phyloP scores from a whole-genome alignment of 2,329 filamentous ascomycete species.

The Sclerotinia borealis region DNA sequence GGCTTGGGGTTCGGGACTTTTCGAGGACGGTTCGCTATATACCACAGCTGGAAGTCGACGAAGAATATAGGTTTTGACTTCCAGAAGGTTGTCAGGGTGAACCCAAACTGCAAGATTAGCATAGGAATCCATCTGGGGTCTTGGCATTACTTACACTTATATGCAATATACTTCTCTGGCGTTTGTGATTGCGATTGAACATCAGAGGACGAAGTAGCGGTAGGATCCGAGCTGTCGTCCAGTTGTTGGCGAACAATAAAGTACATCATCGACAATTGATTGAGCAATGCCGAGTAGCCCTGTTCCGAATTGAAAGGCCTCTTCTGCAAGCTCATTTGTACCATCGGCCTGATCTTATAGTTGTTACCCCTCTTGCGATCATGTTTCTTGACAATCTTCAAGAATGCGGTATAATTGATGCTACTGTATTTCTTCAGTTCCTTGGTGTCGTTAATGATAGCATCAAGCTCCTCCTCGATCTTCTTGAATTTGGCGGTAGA shows the following conservation, averaged over 20 bases:
- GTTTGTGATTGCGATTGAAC: slow-evolving; percentile 52
- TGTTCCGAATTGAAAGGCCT: slow-evolving; percentile 89
- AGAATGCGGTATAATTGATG: slow-evolving; percentile 94
- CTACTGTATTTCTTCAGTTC: slow-evolving; percentile 93
- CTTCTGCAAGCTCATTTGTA: slow-evolving; percentile 83
- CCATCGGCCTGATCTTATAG: slow-evolving; percentile 85
- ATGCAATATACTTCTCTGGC: slow-evolving; percentile 71
- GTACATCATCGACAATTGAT: slow-evolving; percentile 91
- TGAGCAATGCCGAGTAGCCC: slow-evolving; percentile 83
- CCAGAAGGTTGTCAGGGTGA: slow-evolving; percentile 87
- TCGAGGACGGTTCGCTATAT: slow-evolving; percentile 82
- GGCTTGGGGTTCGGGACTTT: slow-evolving; percentile 69
- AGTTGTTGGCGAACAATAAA: slow-evolving; percentile 84
- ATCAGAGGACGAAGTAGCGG: slow-evolving; percentile 32
- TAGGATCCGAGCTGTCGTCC: slow-evolving; percentile 46
- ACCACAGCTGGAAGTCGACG: slow-evolving; percentile 85
- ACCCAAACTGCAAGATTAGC: slow-evolving; percentile 69
- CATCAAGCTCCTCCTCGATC: slow-evolving; percentile 74
- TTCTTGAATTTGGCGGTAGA: slow-evolving; percentile 55
- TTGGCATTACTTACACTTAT: slow-evolving; percentile 64
- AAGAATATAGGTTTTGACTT: slow-evolving; percentile 93
- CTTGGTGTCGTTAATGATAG: slow-evolving; percentile 82
- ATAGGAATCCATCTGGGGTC: background rate
- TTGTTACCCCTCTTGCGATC: slow-evolving; percentile 82
- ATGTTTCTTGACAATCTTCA: slow-evolving; percentile 99